Evolutionary conservation across 768 basidiomycete species (phyloP), one percentile per base, ranked within the genome.

Genomic region (Strobilomyces confusus): DNA sequence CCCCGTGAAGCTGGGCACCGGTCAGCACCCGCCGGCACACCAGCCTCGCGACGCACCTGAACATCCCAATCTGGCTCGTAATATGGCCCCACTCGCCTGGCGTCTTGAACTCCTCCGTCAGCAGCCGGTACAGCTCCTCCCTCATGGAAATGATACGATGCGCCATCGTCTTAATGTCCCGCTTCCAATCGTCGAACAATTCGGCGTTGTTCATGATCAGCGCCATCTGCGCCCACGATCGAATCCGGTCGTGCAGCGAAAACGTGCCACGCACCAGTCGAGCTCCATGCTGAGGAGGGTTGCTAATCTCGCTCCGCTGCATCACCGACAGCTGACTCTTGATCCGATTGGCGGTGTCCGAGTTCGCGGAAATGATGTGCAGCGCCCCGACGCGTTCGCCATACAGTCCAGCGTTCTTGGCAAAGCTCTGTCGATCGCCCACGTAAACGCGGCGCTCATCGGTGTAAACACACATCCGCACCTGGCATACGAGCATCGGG

Each of bases 81-180:
- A 99, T 95, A 72, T 98, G 95, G n/a, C 86, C 82, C 97, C 97
- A 99, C 64, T 83, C 84, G 7, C 94, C 92, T 4, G 94, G 94
- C 47, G 92, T 95, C 65, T 88, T 80, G 58, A 92, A 71, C 68
- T 88, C 85, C 58, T 90, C 78, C 23, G 64, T 67, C 66, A 97
- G 70, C 62, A 89, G 67, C 50, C 79, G 73, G 77, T 83, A 78
- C 60, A 99, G 77, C 73, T 89, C 80, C 57, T 82, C 74, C 38
- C 97, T 83, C 95, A 98, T 98, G 47, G 78, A 76, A 63, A 95
- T 95, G 69, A 99, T 98, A 48, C 66, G 64, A 33, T 66, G 45
- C 1, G 66, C 67, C 97, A 99, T 99, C 63, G 85, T 89, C 73
- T 78, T 75, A 68, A 99, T 91, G 69, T 98, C 95, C 53, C 69